Evolutionary conservation across 192 early-diverging fungal species (phyloP), one percentile per base, ranked within the genome.

Genomic region (Backusella mclennaniae): DNA sequence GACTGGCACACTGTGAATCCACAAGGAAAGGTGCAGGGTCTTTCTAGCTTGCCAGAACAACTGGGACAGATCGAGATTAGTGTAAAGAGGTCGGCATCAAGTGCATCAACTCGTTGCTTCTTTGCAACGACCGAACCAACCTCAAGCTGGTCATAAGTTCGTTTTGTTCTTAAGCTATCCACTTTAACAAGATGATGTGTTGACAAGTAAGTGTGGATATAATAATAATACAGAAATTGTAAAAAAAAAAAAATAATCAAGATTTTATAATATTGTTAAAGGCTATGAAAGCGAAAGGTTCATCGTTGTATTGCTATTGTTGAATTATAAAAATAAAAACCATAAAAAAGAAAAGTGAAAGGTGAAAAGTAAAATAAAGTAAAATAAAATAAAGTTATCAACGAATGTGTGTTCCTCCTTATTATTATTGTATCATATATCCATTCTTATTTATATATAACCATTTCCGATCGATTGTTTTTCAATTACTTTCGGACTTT

Each of bases 21-120:
- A 35, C 85, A 86, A 6, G 85, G 80, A 0, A 86, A 76, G 9
- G 82, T 86, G 53, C 79, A 38, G 1, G 85, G 85, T 15, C 70
- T 79, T 6, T 76, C 56, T 0, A 85, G 71, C 11, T 77, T 68
- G 21, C 67, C 38, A 15, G 79, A 71, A 46, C 84, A 85, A n/a
- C 67, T 67, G 5, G 77, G 75, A 72, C 84, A 85, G 35, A 82
- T 78, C 3, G 81, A 68, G 0, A 67, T 4, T 68, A 46, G 29
- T 5, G 26, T 19, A 35, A 77, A 74, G 75, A n/a, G 46, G 67
- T 56, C 67, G 69, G 19, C 74, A 53, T 7, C 19, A 7, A 42
- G 46, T 66, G 26, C 69, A 70, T 38, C 69, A 23, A 39, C 23
- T 35, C 49, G 46, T 70, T 56, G n/a, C 31, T 35, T 14, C 19